These are phyloP conservation scores for Starmerella stellata DNA, from an alignment of 805 yeast species.

Conservation along the genomic window DNA sequence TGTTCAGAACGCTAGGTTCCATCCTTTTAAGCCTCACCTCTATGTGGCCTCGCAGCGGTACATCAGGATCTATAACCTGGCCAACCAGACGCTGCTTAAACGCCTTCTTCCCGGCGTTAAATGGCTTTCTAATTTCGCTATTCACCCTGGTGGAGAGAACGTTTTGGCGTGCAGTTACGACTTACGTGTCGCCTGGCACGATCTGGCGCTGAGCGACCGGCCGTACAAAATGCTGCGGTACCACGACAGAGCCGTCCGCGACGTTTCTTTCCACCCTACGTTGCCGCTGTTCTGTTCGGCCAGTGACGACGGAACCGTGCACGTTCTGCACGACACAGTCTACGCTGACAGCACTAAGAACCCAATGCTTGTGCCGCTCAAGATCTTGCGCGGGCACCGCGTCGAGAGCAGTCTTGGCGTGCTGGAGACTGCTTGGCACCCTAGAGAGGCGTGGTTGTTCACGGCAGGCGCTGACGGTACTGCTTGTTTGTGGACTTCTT, in stretches of 20 bases:
- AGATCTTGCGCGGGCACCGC: slow-evolving; percentile 82
- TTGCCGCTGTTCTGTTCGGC: slow-evolving; percentile 88
- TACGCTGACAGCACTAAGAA: slow-evolving; percentile 90
- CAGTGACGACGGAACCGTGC: slow-evolving; percentile 82
- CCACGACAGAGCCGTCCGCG: slow-evolving; percentile 86
- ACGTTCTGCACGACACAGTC: slow-evolving; percentile 90
- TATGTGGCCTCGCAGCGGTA: slow-evolving; percentile 90
- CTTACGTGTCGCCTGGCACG: slow-evolving; percentile 94
- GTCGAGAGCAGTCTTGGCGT: slow-evolving; percentile 69
- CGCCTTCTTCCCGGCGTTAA: slow-evolving; percentile 88
- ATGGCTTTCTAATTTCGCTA: slow-evolving; percentile 79
- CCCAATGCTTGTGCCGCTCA: slow-evolving; percentile 87
- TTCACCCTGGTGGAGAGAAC: slow-evolving; percentile 93
- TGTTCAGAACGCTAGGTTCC: slow-evolving; percentile 90
- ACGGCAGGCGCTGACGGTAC: slow-evolving; percentile 94
- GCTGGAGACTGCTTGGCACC: slow-evolving; percentile 82
- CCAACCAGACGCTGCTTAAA: slow-evolving; percentile 67
- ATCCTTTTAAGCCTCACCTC: slow-evolving; percentile 85
- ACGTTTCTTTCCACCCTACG: slow-evolving; percentile 68
- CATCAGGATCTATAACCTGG: slow-evolving; percentile 73
- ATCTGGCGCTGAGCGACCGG: slow-evolving; percentile 67
- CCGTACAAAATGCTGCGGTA: slow-evolving; percentile 92
- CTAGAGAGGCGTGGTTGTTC: slow-evolving; percentile 94
- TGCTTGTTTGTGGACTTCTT: slow-evolving; percentile 92
- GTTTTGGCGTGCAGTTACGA: slow-evolving; percentile 83